Evolutionary conservation across 192 early-diverging fungal genomes (phyloP).

Genomic region (Gonapodya sp.): DNA sequence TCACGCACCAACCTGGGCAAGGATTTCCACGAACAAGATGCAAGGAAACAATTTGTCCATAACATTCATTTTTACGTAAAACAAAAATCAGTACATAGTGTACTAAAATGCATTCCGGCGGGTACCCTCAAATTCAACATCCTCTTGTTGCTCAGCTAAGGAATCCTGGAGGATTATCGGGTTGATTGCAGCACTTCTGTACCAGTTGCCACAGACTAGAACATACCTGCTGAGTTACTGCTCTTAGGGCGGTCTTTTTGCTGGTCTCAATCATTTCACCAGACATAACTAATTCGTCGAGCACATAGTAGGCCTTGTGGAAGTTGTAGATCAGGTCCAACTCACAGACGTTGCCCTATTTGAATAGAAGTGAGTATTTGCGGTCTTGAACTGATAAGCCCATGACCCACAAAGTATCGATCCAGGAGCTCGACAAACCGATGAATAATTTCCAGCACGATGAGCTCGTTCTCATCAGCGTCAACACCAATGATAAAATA

Average conservation of each 20-base stretch:
- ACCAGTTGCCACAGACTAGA: too few relatives aligned
- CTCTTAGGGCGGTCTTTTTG: conserved; percentile 66
- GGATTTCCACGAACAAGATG: too few relatives aligned
- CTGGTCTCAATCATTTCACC: conserved; percentile 92
- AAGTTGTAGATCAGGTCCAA: conserved; percentile 98
- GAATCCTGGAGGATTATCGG: neutral
- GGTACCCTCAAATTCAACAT: neutral
- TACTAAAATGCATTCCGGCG: neutral
- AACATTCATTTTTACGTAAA: neutral
- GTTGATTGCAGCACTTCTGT: too few relatives aligned
- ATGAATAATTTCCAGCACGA: conserved; percentile 92
- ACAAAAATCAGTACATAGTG: neutral
- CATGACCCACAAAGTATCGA: conserved; percentile 67
- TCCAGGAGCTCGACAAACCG: conserved; percentile 95
- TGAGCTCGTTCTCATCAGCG: conserved; percentile 84
- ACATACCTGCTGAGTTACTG: conserved; percentile 48
- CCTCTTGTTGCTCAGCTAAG: neutral
- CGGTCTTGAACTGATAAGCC: neutral
- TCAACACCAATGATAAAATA: conserved; percentile 97
- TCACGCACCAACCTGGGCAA: too few relatives aligned
- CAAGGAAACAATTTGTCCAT: too few relatives aligned
- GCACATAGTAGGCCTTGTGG: conserved; percentile 74
- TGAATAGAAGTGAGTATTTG: neutral
- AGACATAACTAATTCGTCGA: conserved; percentile 81
- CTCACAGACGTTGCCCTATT: conserved; percentile 51